These are phyloP conservation scores for Verbena officinalis DNA, from an alignment of 257 asterid species.

Conservation along the genomic window DNA sequence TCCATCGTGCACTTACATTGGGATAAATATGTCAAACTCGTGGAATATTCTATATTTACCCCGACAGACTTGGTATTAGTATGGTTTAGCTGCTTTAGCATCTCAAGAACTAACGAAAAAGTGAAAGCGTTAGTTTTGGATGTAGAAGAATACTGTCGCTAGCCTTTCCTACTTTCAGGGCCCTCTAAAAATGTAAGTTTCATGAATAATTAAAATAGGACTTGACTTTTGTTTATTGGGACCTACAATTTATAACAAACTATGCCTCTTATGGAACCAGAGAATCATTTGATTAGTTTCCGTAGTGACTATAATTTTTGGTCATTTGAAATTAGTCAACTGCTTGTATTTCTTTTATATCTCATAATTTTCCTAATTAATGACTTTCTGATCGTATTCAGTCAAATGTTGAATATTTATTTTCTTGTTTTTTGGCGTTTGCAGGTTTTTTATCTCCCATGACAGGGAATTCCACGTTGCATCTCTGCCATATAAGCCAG, in stretches of 20 bases:
- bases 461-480: slow-evolving; percentile 97
- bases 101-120: too few relatives aligned
- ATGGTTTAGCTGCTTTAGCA: too few relatives aligned
- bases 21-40: too few relatives aligned
- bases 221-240: neutral
- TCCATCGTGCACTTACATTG: neutral
- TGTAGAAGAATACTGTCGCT: too few relatives aligned
- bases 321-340: neutral
- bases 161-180: too few relatives aligned
- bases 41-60: neutral
- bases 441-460: slow-evolving; percentile 76
- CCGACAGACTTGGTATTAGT: too few relatives aligned
- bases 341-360: neutral
- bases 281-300: neutral
- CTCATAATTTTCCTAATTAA: neutral
- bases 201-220: too few relatives aligned
- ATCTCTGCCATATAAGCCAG: slow-evolving; percentile 88
- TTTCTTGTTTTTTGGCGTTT: slow-evolving; percentile 21
- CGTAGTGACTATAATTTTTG: neutral
- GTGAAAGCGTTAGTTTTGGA: too few relatives aligned
- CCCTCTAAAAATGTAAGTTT: too few relatives aligned
- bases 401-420: neutral
- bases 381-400: slow-evolving; percentile 6
- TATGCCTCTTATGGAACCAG: slow-evolving; percentile 12
- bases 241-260: neutral